These are phyloP conservation scores for Ramaria rubella DNA, from an alignment of 768 basidiomycete genomes.

Conservation along the genomic window DNA sequence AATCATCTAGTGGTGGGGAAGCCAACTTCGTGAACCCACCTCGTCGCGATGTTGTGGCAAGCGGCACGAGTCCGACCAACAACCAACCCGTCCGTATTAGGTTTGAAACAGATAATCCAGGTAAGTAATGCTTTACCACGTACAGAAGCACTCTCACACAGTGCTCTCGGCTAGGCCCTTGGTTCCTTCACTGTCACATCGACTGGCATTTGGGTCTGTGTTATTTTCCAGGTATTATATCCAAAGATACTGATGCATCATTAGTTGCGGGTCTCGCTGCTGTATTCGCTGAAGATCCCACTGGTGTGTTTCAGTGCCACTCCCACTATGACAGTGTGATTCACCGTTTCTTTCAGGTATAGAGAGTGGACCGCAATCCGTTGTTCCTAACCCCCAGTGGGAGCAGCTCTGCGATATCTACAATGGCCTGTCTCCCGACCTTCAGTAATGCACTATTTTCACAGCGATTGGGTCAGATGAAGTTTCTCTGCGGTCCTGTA, in stretches of 20 bases:
- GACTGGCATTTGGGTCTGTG: constrained; percentile 32
- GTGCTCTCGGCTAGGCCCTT: constrained; percentile 31
- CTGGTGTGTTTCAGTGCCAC: neutral
- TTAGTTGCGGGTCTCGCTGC: constrained; percentile 23
- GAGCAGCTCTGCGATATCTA: constrained; percentile 8
- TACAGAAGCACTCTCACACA: neutral
- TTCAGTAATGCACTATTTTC: no score
- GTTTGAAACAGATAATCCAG: constrained; percentile 46
- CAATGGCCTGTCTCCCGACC: neutral
- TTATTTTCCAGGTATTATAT: neutral
- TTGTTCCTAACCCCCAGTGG: constrained; percentile 4
- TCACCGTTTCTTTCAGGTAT: constrained; percentile 2
- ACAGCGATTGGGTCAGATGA: no score
- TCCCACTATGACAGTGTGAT: neutral
- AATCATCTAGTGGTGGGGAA: constrained; percentile 24
- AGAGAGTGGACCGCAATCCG: constrained; percentile 6
- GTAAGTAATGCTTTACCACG: constrained; percentile 31
- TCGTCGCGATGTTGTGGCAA: constrained; percentile 15
- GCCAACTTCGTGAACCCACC: constrained; percentile 35
- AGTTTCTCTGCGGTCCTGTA: no score
- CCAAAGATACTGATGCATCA: neutral
- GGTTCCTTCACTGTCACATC: constrained; percentile 47
- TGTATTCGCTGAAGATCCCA: constrained; percentile 31
- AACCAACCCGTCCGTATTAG: constrained; percentile 40
- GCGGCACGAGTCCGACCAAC: constrained; percentile 16